Conservation (phyloP, 202 grass and related monocot genomes). For the Bolboschoenoplectus hybrid region DNA sequence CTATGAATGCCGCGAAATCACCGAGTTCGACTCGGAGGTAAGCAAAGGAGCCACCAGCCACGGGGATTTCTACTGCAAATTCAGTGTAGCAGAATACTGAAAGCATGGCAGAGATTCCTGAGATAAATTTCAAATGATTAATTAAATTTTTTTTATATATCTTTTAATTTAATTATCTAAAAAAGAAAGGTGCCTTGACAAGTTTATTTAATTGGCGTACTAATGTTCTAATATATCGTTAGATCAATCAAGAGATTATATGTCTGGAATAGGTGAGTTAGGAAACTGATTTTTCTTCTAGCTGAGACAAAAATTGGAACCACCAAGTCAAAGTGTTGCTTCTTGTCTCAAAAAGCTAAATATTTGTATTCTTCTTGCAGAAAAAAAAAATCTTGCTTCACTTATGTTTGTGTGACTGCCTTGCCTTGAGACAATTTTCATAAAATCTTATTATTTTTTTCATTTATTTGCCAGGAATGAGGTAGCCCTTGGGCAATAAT, state of each 20-base stretch:
- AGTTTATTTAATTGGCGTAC: background rate
- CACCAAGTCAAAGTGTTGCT: background rate
- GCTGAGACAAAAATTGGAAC: background rate
- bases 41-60: conserved; percentile 77
- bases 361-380: conserved; percentile 5
- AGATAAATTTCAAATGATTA: background rate
- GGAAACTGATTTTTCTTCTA: background rate
- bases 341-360: background rate
- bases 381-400: conserved; percentile 11
- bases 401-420: background rate
- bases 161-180: background rate
- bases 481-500: background rate
- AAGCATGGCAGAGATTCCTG: conserved; percentile 79
- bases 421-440: background rate
- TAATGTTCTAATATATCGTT: background rate
- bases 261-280: background rate
- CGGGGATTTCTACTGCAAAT: conserved; percentile 93
- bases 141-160: background rate
- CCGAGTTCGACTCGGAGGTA: conserved; percentile 94
- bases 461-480: background rate
- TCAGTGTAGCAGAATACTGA: conserved; percentile 98
- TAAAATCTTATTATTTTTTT: background rate
- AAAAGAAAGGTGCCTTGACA: background rate
- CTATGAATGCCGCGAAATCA: conserved; percentile 84
- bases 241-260: background rate